Evolutionary conservation across 2,329 filamentous ascomycete species (phyloP), one percentile per base, ranked within the genome.

Genomic region (Saccharata proteae): DNA sequence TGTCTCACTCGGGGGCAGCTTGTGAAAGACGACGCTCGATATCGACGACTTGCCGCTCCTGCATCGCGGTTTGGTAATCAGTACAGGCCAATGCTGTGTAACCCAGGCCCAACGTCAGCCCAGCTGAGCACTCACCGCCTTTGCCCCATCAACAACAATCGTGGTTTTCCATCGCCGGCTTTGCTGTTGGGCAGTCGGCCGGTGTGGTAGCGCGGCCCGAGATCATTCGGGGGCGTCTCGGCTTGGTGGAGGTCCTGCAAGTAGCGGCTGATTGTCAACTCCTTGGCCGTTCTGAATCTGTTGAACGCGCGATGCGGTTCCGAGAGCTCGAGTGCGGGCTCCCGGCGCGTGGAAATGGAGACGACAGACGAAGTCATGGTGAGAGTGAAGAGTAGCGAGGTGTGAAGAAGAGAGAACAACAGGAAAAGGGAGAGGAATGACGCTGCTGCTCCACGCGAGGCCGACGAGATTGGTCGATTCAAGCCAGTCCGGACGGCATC

Each of bases 21-120:
- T 98, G 59, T 96, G 86, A 49, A 98, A 96, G n/a, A 98, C 88
- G 28, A 98, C 92, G 49, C 85, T 96, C 16, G 86, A 90, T 52
- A 98, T 96, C 5, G 90, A 98, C 1, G 90, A 96, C 55, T 98
- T 98, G 38, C 90, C 90, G 51, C 86, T 94, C 62, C 90, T 98
- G 43, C 16, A 42, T 27, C 17, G 26, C 16, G n/a, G 5, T 16
- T n/a, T n/a, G 11, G 15, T 23, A 32, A 13, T 36, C 34, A 36
- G 20, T 24, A 16, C 32, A 17, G 26, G 16, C 16, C 22, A 12
- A 18, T 27, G 26, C 29, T 11, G 24, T 29, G 16, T 19, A 20
- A 29, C 28, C 18, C 23, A 30, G 18, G 15, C 26, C 14, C 33
- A 27, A 29, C 14, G 15, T 21, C 16, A 19, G 9, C 26, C 26